A percentile compares a stretch with the other conserved stretches of the same genome.
These are phyloP conservation scores for Paramecium primaurelia DNA, from an alignment of 73 alveolate species.

Conservation along the genomic window DNA sequence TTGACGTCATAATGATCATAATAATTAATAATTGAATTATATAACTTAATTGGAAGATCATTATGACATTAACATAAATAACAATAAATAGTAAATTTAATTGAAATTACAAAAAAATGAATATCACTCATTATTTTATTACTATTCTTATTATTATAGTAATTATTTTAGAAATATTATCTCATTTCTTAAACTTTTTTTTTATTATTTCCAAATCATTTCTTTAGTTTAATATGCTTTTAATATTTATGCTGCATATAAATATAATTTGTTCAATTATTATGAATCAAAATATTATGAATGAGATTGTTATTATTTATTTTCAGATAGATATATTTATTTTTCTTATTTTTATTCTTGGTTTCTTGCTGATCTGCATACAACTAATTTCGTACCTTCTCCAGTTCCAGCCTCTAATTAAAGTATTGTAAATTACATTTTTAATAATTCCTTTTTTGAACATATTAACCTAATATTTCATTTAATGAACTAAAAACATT, in stretches of 20 bases:
- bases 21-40: background rate
- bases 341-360: background rate
- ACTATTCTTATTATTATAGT: slow-evolving; percentile 6
- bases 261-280: background rate
- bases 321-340: background rate
- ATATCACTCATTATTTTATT: background rate
- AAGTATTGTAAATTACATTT: background rate
- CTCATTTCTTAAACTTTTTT: background rate
- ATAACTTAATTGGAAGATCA: background rate
- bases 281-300: background rate
- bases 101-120: background rate
- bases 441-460: background rate
- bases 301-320: background rate
- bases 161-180: background rate
- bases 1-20: background rate
- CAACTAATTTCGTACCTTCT: background rate
- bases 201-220: slow-evolving; percentile 27
- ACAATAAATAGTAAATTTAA: background rate
- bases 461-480: slow-evolving; percentile 11
- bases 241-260: background rate
- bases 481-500: slow-evolving; percentile 21
- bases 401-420: slow-evolving; percentile 49
- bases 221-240: background rate
- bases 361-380: slow-evolving; percentile 21
- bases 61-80: background rate